Percentiles rank a stretch among this genome's conserved stretches.
Conservation (phyloP, 208 protist species). For the Acanthamoeba culbertsoni region DNA sequence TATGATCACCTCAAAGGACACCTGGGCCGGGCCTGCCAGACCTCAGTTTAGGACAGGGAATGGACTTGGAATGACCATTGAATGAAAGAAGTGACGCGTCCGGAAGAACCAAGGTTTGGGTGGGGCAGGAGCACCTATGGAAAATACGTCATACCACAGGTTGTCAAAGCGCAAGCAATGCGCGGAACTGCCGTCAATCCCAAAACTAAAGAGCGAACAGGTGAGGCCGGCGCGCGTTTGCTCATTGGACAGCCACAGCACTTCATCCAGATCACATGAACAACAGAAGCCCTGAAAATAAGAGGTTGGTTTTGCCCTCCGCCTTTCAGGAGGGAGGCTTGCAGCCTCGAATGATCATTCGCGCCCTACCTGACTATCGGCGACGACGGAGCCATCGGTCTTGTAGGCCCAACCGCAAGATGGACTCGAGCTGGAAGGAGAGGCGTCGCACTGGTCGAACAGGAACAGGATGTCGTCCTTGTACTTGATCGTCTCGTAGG, state of each 20-base stretch:
- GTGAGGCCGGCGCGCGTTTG: neutral
- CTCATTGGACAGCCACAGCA: neutral
- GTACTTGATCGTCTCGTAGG: slow-evolving; percentile 12
- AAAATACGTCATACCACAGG: slow-evolving; percentile 33
- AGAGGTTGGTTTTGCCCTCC: too few relatives aligned
- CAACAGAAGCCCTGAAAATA: slow-evolving; percentile 24
- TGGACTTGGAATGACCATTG: neutral
- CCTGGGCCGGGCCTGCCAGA: neutral
- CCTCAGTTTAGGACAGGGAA: neutral
- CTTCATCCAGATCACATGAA: neutral
- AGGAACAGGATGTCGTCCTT: slow-evolving; percentile 22
- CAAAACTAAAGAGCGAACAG: neutral
- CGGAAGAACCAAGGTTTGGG: neutral
- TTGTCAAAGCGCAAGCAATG: neutral
- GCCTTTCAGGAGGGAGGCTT: too few relatives aligned
- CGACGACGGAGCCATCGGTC: neutral
- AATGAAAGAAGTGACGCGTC: neutral
- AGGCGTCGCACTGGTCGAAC: neutral
- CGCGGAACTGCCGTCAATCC: neutral
- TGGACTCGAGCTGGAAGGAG: neutral
- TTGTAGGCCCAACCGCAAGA: slow-evolving; percentile 8
- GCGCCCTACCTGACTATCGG: neutral
- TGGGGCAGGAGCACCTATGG: neutral
- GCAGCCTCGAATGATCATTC: too few relatives aligned
- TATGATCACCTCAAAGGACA: neutral